Percentiles rank a stretch among this genome's conserved stretches.
Evolutionary conservation across 2,329 filamentous ascomycete genomes (phyloP).

Genomic region (Graphilbum sp.): DNA sequence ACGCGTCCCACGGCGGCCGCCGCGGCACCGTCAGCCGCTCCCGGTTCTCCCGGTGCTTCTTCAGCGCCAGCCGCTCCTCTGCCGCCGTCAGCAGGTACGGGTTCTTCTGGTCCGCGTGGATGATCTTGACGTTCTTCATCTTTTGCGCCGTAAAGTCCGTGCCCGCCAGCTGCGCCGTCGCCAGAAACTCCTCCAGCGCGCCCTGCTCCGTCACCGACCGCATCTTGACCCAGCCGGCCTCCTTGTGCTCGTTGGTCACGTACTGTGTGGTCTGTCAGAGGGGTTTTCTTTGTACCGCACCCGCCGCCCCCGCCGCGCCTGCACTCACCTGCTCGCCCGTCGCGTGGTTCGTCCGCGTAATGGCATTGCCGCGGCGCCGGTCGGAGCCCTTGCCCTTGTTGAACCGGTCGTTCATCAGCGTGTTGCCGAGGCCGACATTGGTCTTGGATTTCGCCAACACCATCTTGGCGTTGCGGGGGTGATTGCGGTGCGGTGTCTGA

Average conservation of each 20-base stretch:
- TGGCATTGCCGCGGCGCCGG: conserved; percentile 50
- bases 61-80: conserved; percentile 63
- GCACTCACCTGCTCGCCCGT: conserved; percentile 55
- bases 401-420: conserved; percentile 97
- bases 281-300: no score
- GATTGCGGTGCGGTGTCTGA: not conserved
- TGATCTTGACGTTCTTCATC: conserved; percentile 98
- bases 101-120: conserved; percentile 91
- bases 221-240: conserved; percentile 98
- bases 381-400: conserved; percentile 78
- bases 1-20: conserved; percentile 73
- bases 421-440: conserved; percentile 84
- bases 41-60: conserved; percentile 72
- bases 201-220: conserved; percentile 95
- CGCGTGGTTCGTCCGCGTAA: conserved; percentile 55
- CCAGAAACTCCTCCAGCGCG: conserved; percentile 89
- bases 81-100: conserved; percentile 75
- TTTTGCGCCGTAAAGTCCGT: conserved; percentile 99
- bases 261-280: no score
- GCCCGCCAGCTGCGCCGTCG: conserved; percentile 89
- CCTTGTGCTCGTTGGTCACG: conserved; percentile 76
- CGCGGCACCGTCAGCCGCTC: conserved; percentile 72
- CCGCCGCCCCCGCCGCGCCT: no score
- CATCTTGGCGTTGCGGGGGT: conserved; percentile 30
- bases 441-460: conserved; percentile 80